These are phyloP conservation scores for Edaphochlamys debaryana DNA, from an alignment of 139 green algal species.

Conservation along the genomic window DNA sequence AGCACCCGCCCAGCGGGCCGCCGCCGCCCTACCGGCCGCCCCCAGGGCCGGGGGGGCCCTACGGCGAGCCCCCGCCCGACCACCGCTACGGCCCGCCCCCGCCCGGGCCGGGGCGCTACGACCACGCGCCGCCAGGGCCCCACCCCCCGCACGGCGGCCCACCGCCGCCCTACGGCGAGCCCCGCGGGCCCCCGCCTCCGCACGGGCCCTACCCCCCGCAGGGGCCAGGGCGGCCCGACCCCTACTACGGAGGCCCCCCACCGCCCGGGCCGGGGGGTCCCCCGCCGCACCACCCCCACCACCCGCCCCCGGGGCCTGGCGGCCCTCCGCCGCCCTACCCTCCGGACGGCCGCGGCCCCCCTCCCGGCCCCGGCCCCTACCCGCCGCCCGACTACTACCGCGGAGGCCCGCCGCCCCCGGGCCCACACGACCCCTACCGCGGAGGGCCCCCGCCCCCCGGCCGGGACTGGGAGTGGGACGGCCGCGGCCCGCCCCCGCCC, in stretches of 20 bases:
- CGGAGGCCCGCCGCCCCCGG: background rate
- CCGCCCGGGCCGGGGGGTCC: background rate
- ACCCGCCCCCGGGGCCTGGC: background rate
- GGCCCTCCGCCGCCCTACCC: background rate
- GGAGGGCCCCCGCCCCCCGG: background rate
- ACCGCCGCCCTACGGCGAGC: background rate
- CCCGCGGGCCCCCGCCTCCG: background rate
- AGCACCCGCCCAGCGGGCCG: background rate
- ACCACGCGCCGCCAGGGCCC: background rate
- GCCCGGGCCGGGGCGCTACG: no score
- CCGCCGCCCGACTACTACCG: background rate
- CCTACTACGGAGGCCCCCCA: conserved; percentile 12
- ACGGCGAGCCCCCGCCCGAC: conserved; percentile 14
- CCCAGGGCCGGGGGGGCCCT: background rate
- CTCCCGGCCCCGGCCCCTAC: background rate
- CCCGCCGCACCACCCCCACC: background rate
- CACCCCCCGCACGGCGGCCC: background rate
- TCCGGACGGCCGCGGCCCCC: background rate
- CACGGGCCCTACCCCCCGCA: background rate
- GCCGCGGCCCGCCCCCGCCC: background rate
- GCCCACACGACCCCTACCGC: conserved; percentile 1
- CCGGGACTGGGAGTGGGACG: background rate
- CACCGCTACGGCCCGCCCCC: background rate
- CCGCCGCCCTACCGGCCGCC: background rate
- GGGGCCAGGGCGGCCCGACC: background rate